Conservation (phyloP, 2,329 filamentous ascomycete genomes). For the Aspergillus sp. region DNA sequence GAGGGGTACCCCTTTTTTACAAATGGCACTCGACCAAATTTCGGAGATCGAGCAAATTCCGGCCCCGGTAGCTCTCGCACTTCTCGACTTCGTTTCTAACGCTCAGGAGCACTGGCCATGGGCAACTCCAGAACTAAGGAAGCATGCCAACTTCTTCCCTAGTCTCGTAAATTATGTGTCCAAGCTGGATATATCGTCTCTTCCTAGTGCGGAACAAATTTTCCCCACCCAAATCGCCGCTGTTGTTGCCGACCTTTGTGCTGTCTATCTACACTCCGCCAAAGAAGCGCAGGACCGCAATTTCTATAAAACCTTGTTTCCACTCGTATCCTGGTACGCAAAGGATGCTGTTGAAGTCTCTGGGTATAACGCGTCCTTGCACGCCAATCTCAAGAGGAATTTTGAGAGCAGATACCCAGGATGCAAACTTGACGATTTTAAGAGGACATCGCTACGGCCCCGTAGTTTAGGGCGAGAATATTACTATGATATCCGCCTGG, state of each 20-base stretch:
- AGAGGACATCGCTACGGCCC: slow-evolving; percentile 67
- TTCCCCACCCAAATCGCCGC: slow-evolving; percentile 72
- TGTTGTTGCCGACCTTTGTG: slow-evolving; percentile 80
- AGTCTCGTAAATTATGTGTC: slow-evolving; percentile 70
- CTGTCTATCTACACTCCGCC: slow-evolving; percentile 85
- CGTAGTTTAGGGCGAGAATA: slow-evolving; percentile 71
- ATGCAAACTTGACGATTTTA: slow-evolving; percentile 74
- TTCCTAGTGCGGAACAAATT: slow-evolving; percentile 47
- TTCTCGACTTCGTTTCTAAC: slow-evolving; percentile 82
- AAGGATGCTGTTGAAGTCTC: slow-evolving; percentile 76
- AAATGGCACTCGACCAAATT: slow-evolving; percentile 70
- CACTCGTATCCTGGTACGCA: slow-evolving; percentile 75
- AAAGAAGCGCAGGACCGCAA: slow-evolving; percentile 70
- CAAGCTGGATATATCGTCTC: slow-evolving; percentile 56
- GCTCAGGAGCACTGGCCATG: slow-evolving; percentile 96
- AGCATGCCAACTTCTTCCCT: slow-evolving; percentile 71
- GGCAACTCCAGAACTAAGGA: slow-evolving; percentile 78
- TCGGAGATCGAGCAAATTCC: slow-evolving; percentile 64
- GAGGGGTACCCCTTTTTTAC: slow-evolving; percentile 67
- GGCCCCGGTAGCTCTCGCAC: slow-evolving; percentile 66
- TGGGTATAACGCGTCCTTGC: slow-evolving; percentile 83
- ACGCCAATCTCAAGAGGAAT: slow-evolving; percentile 81
- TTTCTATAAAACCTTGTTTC: slow-evolving; percentile 69
- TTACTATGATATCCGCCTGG: slow-evolving; percentile 79
- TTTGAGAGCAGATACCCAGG: slow-evolving; percentile 75